These are phyloP conservation scores for Zygoascus sp. DNA, from an alignment of 1,139 yeast species.

Conservation along the genomic window DNA sequence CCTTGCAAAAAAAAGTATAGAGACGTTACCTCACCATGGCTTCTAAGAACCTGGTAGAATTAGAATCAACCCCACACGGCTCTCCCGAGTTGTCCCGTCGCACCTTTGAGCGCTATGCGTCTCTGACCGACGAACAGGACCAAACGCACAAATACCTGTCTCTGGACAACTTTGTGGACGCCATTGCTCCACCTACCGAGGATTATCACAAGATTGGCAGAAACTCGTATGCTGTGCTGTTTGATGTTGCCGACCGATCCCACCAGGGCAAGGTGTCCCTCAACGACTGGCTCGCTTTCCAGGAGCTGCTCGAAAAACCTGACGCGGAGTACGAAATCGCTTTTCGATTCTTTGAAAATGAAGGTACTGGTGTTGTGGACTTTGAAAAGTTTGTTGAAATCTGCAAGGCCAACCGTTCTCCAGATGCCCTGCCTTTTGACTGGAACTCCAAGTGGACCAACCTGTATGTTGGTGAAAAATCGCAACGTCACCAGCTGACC, in stretches of 20 bases:
- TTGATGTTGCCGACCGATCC: constrained; percentile 40
- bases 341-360: constrained; percentile 40
- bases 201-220: constrained; percentile 41
- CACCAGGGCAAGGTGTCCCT: constrained; percentile 34
- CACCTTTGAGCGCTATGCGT: constrained; percentile 25
- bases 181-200: constrained; percentile 42
- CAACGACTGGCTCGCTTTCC: constrained; percentile 41
- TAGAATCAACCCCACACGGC: constrained; percentile 9
- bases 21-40: not conserved
- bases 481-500: constrained; percentile 38
- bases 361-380: constrained; percentile 39
- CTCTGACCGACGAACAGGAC: constrained; percentile 35
- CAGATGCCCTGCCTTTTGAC: constrained; percentile 40
- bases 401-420: constrained; percentile 36
- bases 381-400: constrained; percentile 38
- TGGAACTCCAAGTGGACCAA: constrained; percentile 43
- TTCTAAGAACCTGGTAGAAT: not conserved
- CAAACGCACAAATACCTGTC: constrained; percentile 42
- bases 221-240: constrained; percentile 42
- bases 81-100: constrained; percentile 19
- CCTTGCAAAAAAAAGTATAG: no score
- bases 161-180: constrained; percentile 40
- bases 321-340: constrained; percentile 48
- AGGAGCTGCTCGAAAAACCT: constrained; percentile 38
- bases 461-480: constrained; percentile 39